Evolutionary conservation across 1,139 yeast genomes (phyloP).

Genomic region (Citeromyces hawaiiensis): DNA sequence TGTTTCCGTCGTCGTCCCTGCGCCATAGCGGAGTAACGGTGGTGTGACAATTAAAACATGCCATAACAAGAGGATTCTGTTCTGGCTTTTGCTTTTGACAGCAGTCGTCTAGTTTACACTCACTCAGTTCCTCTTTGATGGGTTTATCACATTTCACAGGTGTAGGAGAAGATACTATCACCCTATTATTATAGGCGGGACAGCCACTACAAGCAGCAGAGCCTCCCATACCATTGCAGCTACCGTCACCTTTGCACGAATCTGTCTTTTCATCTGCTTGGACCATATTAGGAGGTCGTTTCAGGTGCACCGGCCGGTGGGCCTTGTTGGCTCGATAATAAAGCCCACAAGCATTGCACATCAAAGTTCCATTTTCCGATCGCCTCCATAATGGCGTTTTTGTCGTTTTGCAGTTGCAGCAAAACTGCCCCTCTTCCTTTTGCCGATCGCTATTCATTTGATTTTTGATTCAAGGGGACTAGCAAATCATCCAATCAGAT

Average conservation of each 20-base stretch:
- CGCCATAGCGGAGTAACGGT: slow-evolving; percentile 86
- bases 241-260: slow-evolving; percentile 72
- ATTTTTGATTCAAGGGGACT: no score
- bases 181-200: slow-evolving; percentile 68
- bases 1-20: slow-evolving; percentile 66
- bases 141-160: neutral
- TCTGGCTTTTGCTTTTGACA: slow-evolving; percentile 6
- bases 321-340: slow-evolving; percentile 39
- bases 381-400: slow-evolving; percentile 51
- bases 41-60: slow-evolving; percentile 73
- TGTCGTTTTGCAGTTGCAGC: slow-evolving; percentile 44
- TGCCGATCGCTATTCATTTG: neutral
- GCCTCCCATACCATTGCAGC: slow-evolving; percentile 84
- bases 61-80: slow-evolving; percentile 41
- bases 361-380: slow-evolving; percentile 40
- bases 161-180: slow-evolving; percentile 19
- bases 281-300: slow-evolving; percentile 51
- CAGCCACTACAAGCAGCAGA: slow-evolving; percentile 70
- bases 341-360: slow-evolving; percentile 50
- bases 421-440: slow-evolving; percentile 23
- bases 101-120: slow-evolving; percentile 1
- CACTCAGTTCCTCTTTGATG: neutral
- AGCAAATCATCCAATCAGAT: no score
- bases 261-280: slow-evolving; percentile 32
- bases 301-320: slow-evolving; percentile 46